A percentile compares a stretch with the other conserved stretches of the same genome.
Conservation (phyloP, 2,329 filamentous ascomycete genomes). For the Microcyclospora pomicola region DNA sequence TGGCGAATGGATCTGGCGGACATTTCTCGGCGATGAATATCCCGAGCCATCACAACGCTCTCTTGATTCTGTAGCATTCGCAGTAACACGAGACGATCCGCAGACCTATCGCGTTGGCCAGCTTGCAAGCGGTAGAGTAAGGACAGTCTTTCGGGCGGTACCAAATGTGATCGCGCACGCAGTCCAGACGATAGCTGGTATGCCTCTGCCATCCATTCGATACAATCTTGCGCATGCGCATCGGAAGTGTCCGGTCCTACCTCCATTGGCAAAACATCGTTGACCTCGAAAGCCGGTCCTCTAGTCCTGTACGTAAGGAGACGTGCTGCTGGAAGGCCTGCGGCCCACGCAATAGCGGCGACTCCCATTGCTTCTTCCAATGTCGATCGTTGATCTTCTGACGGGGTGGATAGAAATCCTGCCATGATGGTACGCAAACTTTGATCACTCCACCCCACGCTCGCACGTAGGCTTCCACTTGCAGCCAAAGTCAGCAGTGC, state of each 20-base stretch:
- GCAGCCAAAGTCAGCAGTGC: too few relatives aligned
- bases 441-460: background rate
- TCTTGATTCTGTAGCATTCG: conserved; percentile 12
- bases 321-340: background rate
- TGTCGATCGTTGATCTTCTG: too few relatives aligned
- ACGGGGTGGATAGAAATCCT: background rate
- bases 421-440: background rate
- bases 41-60: conserved; percentile 7
- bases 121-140: conserved; percentile 18
- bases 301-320: too few relatives aligned
- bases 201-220: conserved; percentile 19
- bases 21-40: conserved; percentile 4
- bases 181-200: conserved; percentile 18
- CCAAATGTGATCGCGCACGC: conserved; percentile 9
- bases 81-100: background rate
- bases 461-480: too few relatives aligned
- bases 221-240: conserved; percentile 4
- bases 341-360: background rate
- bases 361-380: too few relatives aligned
- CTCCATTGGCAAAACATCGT: too few relatives aligned
- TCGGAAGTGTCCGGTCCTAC: too few relatives aligned
- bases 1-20: background rate
- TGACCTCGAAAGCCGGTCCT: too few relatives aligned
- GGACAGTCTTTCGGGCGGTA: conserved; percentile 11
- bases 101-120: conserved; percentile 7